Conservation (phyloP, 2,329 filamentous ascomycete genomes). For the Colletotrichum lindemuthianum region DNA sequence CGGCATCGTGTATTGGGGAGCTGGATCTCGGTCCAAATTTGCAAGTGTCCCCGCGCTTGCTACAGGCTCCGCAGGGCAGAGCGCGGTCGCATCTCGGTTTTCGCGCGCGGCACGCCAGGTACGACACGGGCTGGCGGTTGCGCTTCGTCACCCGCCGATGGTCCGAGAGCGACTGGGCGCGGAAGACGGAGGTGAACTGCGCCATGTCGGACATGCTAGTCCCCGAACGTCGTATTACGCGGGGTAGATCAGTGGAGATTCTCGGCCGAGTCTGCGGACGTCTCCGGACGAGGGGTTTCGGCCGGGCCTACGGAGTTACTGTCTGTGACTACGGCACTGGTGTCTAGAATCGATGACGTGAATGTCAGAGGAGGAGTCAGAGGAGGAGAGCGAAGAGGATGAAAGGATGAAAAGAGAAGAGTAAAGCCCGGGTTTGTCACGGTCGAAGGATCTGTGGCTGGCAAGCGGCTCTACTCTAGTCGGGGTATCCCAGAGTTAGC, state of each 20-base stretch:
- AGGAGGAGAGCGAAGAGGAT: no score
- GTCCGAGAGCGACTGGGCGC: constrained; percentile 43
- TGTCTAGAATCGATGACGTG: no score
- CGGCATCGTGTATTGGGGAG: constrained; percentile 4
- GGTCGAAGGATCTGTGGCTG: not conserved
- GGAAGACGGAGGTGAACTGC: constrained; percentile 49
- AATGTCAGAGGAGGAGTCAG: no score
- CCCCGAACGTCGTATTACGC: no score
- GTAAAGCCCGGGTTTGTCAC: constrained; percentile 2
- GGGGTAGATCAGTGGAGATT: not conserved
- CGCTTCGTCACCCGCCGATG: constrained; percentile 48
- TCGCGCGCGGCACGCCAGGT: constrained; percentile 52
- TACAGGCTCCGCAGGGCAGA: constrained; percentile 53
- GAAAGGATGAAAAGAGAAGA: not conserved
- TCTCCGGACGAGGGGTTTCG: not conserved
- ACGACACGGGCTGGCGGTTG: constrained; percentile 54
- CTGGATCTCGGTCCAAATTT: constrained; percentile 42
- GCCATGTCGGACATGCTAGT: constrained; percentile 26
- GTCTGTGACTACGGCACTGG: not conserved
- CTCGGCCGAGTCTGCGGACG: constrained; percentile 1
- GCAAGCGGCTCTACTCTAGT: not conserved
- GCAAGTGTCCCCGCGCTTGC: constrained; percentile 48
- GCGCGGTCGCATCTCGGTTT: constrained; percentile 56
- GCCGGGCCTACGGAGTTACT: no score
- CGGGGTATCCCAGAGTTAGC: constrained; percentile 21